A percentile compares a stretch with the other conserved stretches of the same genome.
Evolutionary conservation across 371 early-diverging fungal species (phyloP).

Genomic region (Dichotomocladium elegans): DNA sequence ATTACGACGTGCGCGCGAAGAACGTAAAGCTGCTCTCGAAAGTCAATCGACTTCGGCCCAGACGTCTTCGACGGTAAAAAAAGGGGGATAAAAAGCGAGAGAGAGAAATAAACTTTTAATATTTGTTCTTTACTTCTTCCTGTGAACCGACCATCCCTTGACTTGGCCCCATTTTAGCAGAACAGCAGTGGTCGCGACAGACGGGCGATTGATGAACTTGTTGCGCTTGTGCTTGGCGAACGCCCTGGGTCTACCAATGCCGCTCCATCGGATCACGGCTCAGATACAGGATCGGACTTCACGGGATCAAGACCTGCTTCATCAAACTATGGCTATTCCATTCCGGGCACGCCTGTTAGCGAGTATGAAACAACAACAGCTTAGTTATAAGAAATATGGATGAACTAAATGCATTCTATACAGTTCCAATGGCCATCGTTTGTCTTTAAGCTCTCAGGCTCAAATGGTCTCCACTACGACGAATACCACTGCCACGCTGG

Average conservation of each 20-base stretch:
- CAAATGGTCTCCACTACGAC: no score
- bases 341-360: constrained; percentile 43
- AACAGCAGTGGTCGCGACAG: constrained; percentile 24
- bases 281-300: constrained; percentile 53
- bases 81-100: not conserved
- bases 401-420: not conserved
- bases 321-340: constrained; percentile 37
- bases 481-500: not conserved
- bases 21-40: constrained; percentile 64
- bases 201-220: constrained; percentile 78
- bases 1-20: constrained; percentile 79
- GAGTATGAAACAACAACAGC: constrained; percentile 19
- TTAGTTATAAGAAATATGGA: no score
- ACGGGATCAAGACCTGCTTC: constrained; percentile 40
- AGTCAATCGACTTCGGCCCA: constrained; percentile 43
- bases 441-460: constrained; percentile 33
- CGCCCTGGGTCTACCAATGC: constrained; percentile 53
- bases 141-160: not conserved
- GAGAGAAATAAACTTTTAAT: not conserved
- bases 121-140: no score
- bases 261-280: constrained; percentile 42
- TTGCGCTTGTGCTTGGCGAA: constrained; percentile 78
- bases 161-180: not conserved
- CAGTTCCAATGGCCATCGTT: constrained; percentile 20
- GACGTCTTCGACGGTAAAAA: constrained; percentile 32